Percentiles rank a stretch among this genome's conserved stretches.
phyloP scores from a whole-genome alignment of 441 rosid species.

The Erodium trifolium region DNA sequence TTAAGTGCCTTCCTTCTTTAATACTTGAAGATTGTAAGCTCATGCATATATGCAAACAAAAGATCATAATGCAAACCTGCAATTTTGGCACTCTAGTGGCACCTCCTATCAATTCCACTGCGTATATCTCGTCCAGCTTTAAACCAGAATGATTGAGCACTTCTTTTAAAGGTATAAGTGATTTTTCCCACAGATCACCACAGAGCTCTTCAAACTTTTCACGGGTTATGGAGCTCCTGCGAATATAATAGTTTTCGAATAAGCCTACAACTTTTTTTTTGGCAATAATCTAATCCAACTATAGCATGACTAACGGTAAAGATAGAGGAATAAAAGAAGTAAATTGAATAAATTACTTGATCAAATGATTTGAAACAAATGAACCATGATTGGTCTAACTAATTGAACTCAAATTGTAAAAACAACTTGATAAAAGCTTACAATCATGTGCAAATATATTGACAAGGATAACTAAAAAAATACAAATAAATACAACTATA shows the following conservation, averaged over 20 bases:
- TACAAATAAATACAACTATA: no score
- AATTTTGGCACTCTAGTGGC: slow-evolving; percentile 96
- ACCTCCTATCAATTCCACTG: slow-evolving; percentile 91
- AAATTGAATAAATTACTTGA: neutral
- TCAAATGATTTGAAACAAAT: no score
- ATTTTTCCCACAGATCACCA: slow-evolving; percentile 80
- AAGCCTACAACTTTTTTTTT: neutral
- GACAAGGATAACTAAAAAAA: no score
- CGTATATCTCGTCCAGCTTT: slow-evolving; percentile 64
- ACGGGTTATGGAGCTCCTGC: slow-evolving; percentile 86
- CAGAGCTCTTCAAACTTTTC: slow-evolving; percentile 94
- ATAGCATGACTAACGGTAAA: neutral
- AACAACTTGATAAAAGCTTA: no score
- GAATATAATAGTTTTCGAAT: slow-evolving; percentile 11
- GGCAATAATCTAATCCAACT: no score
- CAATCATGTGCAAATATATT: no score
- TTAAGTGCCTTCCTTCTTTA: no score
- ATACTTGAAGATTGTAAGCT: neutral
- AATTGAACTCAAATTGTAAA: neutral
- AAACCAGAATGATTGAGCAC: slow-evolving; percentile 67
- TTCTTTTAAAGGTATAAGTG: slow-evolving; percentile 52
- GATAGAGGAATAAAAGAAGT: neutral
- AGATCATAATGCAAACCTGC: slow-evolving; percentile 50
- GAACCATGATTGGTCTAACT: neutral
- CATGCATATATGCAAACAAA: slow-evolving; percentile 13